Evolutionary conservation across 306 rosid species (phyloP).

Genomic region (Dicorynia guianensis): DNA sequence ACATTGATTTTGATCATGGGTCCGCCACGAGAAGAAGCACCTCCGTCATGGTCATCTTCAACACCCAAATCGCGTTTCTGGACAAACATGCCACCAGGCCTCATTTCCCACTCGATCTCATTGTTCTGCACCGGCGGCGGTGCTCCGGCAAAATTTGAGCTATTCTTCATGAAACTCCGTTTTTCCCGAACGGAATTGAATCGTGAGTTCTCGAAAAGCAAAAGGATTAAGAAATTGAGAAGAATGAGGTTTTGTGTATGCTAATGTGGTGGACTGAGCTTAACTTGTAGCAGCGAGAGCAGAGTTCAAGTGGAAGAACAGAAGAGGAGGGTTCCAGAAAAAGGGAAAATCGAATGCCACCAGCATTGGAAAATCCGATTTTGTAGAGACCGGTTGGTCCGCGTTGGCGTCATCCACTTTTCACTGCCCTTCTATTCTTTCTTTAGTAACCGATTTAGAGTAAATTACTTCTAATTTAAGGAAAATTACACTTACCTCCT

Average conservation of each 20-base stretch:
- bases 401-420: background rate
- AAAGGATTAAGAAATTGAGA: background rate
- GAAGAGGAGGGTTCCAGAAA: background rate
- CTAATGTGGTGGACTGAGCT: background rate
- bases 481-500: no score
- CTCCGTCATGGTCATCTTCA: background rate
- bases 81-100: conserved; percentile 1
- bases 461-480: no score
- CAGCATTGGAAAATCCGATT: background rate
- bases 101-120: conserved; percentile 10
- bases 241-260: background rate
- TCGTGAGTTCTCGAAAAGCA: background rate
- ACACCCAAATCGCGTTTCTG: conserved; percentile 10
- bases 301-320: background rate
- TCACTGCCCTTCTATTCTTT: background rate
- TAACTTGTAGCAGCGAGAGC: background rate
- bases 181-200: background rate
- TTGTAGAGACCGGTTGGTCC: background rate
- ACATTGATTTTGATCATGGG: conserved; percentile 51
- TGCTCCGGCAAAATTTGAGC: background rate
- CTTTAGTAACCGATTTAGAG: no score
- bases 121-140: background rate
- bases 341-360: background rate
- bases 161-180: background rate
- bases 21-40: conserved; percentile 28